These are phyloP conservation scores for Dimocarpus longan DNA, from an alignment of 345 rosid species.

Conservation along the genomic window DNA sequence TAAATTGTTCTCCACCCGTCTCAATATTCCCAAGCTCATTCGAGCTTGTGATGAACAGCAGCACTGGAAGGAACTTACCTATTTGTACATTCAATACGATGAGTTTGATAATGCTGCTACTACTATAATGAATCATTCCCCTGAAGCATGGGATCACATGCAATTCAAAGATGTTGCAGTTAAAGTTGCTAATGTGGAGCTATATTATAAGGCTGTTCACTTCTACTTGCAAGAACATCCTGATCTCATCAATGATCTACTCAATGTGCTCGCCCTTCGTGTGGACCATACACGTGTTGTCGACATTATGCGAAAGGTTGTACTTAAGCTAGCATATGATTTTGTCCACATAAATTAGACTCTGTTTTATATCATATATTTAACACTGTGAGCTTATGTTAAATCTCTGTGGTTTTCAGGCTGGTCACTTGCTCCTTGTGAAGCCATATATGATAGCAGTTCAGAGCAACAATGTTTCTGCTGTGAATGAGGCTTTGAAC, in stretches of 20 bases:
- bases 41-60: slow-evolving; percentile 99
- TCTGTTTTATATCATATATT: neutral
- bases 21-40: slow-evolving; percentile 94
- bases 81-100: slow-evolving; percentile 85
- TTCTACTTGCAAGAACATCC: slow-evolving; percentile 99
- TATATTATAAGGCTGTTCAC: slow-evolving; percentile 97
- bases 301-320: slow-evolving; percentile 95
- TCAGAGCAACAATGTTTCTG: slow-evolving; percentile 91
- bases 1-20: slow-evolving; percentile 94
- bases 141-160: slow-evolving; percentile 99
- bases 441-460: slow-evolving; percentile 98
- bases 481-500: slow-evolving; percentile 93
- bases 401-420: slow-evolving; percentile 50
- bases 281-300: slow-evolving; percentile 98
- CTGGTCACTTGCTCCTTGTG: slow-evolving; percentile 88
- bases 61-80: slow-evolving; percentile 96
- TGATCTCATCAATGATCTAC: slow-evolving; percentile 88
- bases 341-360: neutral
- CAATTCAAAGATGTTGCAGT: slow-evolving; percentile 92
- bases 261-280: slow-evolving; percentile 90
- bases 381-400: neutral
- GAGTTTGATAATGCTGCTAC: slow-evolving; percentile 99
- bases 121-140: slow-evolving; percentile 98
- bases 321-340: slow-evolving; percentile 13
- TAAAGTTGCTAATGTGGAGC: slow-evolving; percentile 94